phyloP scores from a whole-genome alignment of 1,284 basidiomycete species.

The Moesziomyces sp. region DNA sequence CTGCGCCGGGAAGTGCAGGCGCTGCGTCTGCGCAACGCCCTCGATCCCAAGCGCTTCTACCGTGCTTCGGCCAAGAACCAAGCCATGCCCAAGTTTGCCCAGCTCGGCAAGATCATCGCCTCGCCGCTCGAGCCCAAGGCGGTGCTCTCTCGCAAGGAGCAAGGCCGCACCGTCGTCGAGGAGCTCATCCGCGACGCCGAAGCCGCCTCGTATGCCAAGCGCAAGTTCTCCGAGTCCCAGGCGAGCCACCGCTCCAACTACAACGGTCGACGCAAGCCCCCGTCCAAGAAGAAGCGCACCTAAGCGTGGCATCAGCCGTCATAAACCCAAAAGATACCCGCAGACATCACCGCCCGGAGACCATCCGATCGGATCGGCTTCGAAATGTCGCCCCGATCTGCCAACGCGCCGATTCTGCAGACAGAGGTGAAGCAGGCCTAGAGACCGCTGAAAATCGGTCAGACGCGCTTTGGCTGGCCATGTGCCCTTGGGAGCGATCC shows the following conservation, averaged over 20 bases:
- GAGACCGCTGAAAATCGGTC: too few relatives aligned
- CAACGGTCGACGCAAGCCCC: constrained; percentile 35
- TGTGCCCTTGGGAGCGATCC: too few relatives aligned
- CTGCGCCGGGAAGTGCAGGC: constrained; percentile 93
- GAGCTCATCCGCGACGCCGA: constrained; percentile 88
- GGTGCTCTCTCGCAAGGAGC: constrained; percentile 76
- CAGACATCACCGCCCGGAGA: neutral
- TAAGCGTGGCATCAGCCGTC: constrained; percentile 5
- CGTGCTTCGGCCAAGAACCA: constrained; percentile 81
- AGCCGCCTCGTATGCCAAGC: constrained; percentile 87
- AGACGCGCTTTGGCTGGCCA: neutral
- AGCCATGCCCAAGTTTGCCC: constrained; percentile 75
- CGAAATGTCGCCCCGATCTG: neutral
- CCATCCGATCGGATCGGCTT: constrained; percentile 4
- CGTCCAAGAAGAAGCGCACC: constrained; percentile 36
- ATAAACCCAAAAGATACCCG: neutral
- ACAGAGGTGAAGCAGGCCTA: too few relatives aligned
- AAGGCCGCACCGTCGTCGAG: constrained; percentile 86
- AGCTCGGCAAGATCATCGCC: constrained; percentile 89
- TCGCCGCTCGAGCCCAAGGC: constrained; percentile 81
- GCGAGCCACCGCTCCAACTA: constrained; percentile 38
- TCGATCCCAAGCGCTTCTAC: constrained; percentile 97
- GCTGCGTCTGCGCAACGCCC: constrained; percentile 85
- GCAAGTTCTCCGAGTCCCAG: constrained; percentile 81
- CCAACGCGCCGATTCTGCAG: neutral